A percentile compares a stretch with the other conserved stretches of the same genome.
Conservation (phyloP, 495 filamentous ascomycete genomes). For the Aspergillus wentii region DNA sequence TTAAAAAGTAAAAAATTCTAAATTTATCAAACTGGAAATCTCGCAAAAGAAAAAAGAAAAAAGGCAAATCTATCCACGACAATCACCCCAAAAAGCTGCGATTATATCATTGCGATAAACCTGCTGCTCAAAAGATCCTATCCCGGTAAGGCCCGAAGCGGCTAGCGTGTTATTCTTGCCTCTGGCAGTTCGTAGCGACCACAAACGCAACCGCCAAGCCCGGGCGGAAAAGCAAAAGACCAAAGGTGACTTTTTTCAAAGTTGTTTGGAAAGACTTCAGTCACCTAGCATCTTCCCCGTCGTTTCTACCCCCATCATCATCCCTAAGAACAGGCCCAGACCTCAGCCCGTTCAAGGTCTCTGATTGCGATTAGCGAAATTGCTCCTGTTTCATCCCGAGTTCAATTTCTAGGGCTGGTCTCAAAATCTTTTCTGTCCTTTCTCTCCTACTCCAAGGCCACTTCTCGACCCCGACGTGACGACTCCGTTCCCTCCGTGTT, state of each 20-base stretch:
- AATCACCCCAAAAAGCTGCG: constrained; percentile 2
- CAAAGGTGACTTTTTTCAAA: background rate
- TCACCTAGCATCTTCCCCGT: background rate
- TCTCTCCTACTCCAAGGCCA: constrained; percentile 10
- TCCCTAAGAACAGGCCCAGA: background rate
- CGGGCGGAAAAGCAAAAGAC: background rate
- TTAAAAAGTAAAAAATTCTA: too few species aligned
- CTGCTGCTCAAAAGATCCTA: constrained; percentile 10
- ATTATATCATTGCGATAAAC: constrained; percentile 13
- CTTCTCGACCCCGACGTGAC: constrained; percentile 7
- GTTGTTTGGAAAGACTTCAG: too few species aligned
- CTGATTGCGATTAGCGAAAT: constrained; percentile 8
- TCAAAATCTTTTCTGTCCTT: constrained; percentile 22
- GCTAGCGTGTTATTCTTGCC: constrained; percentile 20
- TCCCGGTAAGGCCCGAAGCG: constrained; percentile 19
- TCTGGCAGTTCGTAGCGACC: constrained; percentile 24
- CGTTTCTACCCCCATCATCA: background rate
- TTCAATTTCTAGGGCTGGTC: constrained; percentile 26
- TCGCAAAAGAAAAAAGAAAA: too few species aligned
- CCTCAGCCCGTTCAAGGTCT: constrained; percentile 10
- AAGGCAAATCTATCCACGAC: too few species aligned
- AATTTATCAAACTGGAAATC: too few species aligned
- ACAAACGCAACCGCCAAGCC: constrained; percentile 1
- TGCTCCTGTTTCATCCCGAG: constrained; percentile 13
- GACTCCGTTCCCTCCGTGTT: constrained; percentile 1